Conservation (phyloP, 2,329 filamentous ascomycete species). For the Pseudocercospora fuligena region DNA sequence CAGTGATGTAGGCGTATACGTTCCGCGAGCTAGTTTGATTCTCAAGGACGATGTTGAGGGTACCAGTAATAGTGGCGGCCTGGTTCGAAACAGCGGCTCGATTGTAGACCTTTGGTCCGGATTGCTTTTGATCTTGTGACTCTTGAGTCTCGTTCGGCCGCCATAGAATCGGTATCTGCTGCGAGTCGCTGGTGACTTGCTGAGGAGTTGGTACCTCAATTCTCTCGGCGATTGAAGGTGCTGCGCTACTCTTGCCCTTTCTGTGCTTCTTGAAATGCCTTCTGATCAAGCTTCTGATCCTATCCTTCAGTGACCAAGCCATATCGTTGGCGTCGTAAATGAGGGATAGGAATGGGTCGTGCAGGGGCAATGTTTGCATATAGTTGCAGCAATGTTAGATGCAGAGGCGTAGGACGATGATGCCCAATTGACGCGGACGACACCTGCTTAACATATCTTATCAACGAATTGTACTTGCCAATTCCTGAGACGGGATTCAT, state of each 20-base stretch:
- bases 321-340: constrained; percentile 11
- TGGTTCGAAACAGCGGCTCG: constrained; percentile 21
- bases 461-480: background rate
- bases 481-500: background rate
- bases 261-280: constrained; percentile 17
- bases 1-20: constrained; percentile 58
- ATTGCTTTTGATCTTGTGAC: constrained; percentile 9
- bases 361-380: constrained; percentile 11
- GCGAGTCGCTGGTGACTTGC: constrained; percentile 2
- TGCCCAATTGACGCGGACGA: background rate
- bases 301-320: constrained; percentile 25
- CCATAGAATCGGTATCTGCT: constrained; percentile 17
- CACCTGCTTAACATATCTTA: background rate
- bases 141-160: constrained; percentile 17
- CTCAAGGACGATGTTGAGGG: constrained; percentile 38
- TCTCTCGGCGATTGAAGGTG: background rate
- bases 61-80: constrained; percentile 34
- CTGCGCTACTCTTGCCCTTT: constrained; percentile 13
- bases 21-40: constrained; percentile 41
- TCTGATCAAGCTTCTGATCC: constrained; percentile 29
- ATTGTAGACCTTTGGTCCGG: constrained; percentile 20
- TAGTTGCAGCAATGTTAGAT: background rate
- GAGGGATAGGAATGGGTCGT: constrained; percentile 12
- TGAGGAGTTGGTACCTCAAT: background rate
- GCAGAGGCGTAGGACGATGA: background rate